A percentile compares a stretch with the other conserved stretches of the same genome.
phyloP scores from a whole-genome alignment of 495 filamentous ascomycete genomes.

The Parachaetomium inaequale region DNA sequence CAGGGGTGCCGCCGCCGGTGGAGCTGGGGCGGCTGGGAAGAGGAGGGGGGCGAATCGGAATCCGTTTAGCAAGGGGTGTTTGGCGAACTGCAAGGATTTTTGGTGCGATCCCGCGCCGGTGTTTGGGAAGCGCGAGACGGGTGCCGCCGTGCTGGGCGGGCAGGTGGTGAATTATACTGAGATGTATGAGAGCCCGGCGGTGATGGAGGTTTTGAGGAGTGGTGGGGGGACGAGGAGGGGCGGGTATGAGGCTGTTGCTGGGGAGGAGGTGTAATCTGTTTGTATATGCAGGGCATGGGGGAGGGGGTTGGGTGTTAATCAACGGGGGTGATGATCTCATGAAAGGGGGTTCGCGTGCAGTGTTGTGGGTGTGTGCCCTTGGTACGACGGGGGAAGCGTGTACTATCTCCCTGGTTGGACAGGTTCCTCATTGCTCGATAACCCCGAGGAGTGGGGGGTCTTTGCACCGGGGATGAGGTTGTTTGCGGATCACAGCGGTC shows the following conservation, averaged over 20 bases:
- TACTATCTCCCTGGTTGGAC: neutral
- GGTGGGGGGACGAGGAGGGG: constrained; percentile 31
- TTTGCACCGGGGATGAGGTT: neutral
- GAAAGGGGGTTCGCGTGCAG: neutral
- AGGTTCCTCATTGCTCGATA: neutral
- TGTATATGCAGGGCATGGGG: neutral
- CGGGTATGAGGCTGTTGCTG: constrained; percentile 46
- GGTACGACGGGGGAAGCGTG: neutral
- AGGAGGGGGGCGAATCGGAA: constrained; percentile 60
- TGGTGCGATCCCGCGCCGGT: constrained; percentile 87
- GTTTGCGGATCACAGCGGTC: too few species aligned
- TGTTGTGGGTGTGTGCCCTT: neutral
- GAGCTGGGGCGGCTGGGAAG: constrained; percentile 7
- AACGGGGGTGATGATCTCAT: neutral
- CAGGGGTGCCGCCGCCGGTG: constrained; percentile 45
- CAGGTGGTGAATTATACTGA: constrained; percentile 77
- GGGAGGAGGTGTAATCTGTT: constrained; percentile 36
- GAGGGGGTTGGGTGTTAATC: neutral
- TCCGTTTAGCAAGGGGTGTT: constrained; percentile 74
- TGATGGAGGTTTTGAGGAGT: constrained; percentile 46
- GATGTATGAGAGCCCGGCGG: constrained; percentile 79
- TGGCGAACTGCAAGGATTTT: constrained; percentile 92
- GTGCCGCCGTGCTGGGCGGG: constrained; percentile 72
- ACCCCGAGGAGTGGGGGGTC: neutral
- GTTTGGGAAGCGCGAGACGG: constrained; percentile 69